phyloP scores from a whole-genome alignment of 208 protist species.

The Leishmania gerbilli region DNA sequence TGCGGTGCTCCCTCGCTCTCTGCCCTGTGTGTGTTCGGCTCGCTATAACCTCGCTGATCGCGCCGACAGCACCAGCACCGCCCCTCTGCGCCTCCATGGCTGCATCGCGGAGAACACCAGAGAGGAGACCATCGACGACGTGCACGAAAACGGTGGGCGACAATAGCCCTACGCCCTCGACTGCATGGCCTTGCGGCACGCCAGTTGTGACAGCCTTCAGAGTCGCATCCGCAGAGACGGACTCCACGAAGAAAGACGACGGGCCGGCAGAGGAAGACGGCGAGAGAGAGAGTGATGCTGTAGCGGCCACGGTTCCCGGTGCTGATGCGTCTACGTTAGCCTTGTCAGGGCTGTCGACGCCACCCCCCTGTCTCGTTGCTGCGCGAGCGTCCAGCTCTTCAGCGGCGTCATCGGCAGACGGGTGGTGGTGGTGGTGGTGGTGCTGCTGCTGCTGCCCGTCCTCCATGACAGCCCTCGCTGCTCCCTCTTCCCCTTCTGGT shows the following conservation, averaged over 20 bases:
- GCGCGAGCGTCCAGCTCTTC: not conserved
- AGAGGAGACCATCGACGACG: conserved; percentile 9
- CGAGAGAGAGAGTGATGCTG: not conserved
- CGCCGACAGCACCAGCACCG: not conserved
- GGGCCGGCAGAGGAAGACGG: not conserved
- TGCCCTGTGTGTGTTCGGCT: not conserved
- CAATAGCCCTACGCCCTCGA: not conserved
- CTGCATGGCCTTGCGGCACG: not conserved
- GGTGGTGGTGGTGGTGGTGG: not conserved
- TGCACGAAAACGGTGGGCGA: not conserved
- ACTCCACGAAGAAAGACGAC: not conserved
- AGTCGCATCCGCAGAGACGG: conserved; percentile 2
- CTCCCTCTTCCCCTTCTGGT: not conserved
- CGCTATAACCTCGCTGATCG: not conserved
- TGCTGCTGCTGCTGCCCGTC: not conserved
- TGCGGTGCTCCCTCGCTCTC: not conserved
- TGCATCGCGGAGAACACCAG: not conserved
- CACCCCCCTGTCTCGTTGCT: not conserved
- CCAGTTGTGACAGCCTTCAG: not conserved
- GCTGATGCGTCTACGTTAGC: not conserved
- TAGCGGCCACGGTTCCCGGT: not conserved
- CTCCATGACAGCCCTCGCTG: not conserved
- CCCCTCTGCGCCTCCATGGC: not conserved
- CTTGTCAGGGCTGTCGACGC: not conserved
- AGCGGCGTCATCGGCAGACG: not conserved